Percentiles rank a stretch among this genome's conserved stretches.
Evolutionary conservation across 2,329 filamentous ascomycete species (phyloP).

Genomic region (Penicillium sp.): DNA sequence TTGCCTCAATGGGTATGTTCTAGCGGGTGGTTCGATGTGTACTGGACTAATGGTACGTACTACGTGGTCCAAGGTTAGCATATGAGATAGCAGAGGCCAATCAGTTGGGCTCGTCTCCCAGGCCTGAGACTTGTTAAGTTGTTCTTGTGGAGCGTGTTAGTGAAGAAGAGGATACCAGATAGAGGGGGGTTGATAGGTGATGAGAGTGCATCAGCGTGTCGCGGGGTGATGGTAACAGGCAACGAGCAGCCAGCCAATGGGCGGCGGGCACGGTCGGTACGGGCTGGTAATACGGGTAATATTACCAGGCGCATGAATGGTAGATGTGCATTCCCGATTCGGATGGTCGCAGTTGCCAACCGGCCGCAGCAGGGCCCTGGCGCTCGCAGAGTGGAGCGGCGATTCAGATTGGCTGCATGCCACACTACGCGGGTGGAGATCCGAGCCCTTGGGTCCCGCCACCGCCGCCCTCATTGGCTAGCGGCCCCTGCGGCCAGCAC

Average conservation of each 20-base stretch:
- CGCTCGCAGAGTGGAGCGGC: not conserved
- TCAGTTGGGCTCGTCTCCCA: not conserved
- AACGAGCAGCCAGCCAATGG: constrained; percentile 1
- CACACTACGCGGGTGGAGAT: not conserved
- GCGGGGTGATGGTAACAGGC: not conserved
- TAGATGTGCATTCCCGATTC: constrained; percentile 3
- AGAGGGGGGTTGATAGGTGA: not conserved
- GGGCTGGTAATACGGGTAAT: no score
- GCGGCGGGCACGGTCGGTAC: not conserved
- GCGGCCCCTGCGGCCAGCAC: not conserved
- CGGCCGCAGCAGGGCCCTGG: constrained; percentile 1
- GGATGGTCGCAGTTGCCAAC: constrained; percentile 1
- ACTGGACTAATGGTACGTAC: not conserved
- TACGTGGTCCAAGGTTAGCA: not conserved
- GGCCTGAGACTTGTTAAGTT: not conserved
- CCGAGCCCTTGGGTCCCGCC: not conserved
- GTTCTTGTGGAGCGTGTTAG: not conserved
- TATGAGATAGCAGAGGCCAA: not conserved
- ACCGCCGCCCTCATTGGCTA: not conserved
- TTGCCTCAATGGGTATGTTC: not conserved
- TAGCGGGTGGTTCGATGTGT: not conserved
- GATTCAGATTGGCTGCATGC: constrained; percentile 7
- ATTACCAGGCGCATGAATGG: no score
- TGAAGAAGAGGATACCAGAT: not conserved
- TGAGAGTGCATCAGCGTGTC: constrained; percentile 2